Conservation (phyloP, 2,329 filamentous ascomycete genomes). For the Aspergillus felis region DNA sequence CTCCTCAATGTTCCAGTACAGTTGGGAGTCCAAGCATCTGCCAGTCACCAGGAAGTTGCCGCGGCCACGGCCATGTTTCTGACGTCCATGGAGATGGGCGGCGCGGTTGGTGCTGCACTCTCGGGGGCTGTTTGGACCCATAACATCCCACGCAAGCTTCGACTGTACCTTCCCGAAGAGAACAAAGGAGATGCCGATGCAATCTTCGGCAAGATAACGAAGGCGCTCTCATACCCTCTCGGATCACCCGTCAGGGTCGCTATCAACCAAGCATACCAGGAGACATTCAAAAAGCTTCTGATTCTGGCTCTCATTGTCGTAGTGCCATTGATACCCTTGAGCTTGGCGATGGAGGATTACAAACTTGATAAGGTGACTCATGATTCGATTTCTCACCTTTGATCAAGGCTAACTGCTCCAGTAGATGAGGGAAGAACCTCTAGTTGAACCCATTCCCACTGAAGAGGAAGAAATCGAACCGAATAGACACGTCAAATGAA, state of each 20-base stretch:
- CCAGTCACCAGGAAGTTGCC: slow-evolving; percentile 59
- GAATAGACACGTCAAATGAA: slow-evolving; percentile 24
- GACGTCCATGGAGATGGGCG: slow-evolving; percentile 59
- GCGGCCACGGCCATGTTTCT: slow-evolving; percentile 59
- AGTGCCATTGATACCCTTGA: slow-evolving; percentile 55
- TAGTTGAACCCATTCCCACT: slow-evolving; percentile 9
- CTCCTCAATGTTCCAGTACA: slow-evolving; percentile 57
- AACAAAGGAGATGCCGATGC: slow-evolving; percentile 37
- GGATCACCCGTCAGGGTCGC: slow-evolving; percentile 56
- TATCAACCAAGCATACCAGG: slow-evolving; percentile 62
- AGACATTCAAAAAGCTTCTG: slow-evolving; percentile 59
- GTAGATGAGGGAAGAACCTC: slow-evolving; percentile 26
- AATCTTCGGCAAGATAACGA: slow-evolving; percentile 51
- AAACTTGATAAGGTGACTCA: slow-evolving; percentile 48
- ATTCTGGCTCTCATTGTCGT: slow-evolving; percentile 52
- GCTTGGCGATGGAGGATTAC: slow-evolving; percentile 56
- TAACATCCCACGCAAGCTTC: slow-evolving; percentile 52
- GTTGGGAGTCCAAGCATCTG: slow-evolving; percentile 57
- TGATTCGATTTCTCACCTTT: neutral
- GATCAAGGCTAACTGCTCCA: slow-evolving; percentile 6
- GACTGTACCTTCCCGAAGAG: slow-evolving; percentile 48
- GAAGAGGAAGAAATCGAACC: slow-evolving; percentile 14
- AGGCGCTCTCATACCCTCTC: slow-evolving; percentile 56
- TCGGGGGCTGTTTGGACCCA: slow-evolving; percentile 63
- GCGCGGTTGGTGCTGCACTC: slow-evolving; percentile 57